phyloP scores from a whole-genome alignment of 1,284 basidiomycete species.

The Microbotryum intermedium region DNA sequence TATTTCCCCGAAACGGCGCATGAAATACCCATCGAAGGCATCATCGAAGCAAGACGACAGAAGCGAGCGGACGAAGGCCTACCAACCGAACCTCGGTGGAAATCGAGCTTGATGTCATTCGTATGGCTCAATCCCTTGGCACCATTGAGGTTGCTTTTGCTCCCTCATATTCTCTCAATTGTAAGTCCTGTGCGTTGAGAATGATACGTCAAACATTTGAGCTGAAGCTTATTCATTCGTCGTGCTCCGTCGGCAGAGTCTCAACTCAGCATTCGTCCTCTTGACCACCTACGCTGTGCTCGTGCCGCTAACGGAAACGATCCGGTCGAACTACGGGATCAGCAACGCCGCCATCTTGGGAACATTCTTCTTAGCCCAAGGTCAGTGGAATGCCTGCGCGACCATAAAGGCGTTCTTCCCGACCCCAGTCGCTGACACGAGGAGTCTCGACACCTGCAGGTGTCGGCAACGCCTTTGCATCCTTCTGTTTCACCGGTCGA shows the following conservation, averaged over 20 bases:
- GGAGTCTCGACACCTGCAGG: constrained; percentile 37
- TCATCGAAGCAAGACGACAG: constrained; percentile 34
- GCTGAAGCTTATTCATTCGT: no score
- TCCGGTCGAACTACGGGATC: constrained; percentile 51
- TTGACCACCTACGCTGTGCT: constrained; percentile 20
- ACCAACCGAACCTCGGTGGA: not conserved
- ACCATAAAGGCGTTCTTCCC: no score
- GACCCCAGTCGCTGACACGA: not conserved
- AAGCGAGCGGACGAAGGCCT: constrained; percentile 14
- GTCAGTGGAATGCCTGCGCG: not conserved
- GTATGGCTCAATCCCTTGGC: constrained; percentile 56
- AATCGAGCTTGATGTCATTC: constrained; percentile 35
- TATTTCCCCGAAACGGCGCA: constrained; percentile 65
- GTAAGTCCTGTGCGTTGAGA: constrained; percentile 42
- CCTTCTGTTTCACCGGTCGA: constrained; percentile 45
- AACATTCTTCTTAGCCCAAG: constrained; percentile 50
- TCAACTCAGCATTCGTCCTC: constrained; percentile 27
- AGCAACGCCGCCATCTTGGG: constrained; percentile 53
- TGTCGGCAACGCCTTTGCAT: constrained; percentile 54
- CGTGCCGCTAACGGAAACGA: constrained; percentile 25
- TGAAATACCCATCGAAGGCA: constrained; percentile 46
- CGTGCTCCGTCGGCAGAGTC: constrained; percentile 2
- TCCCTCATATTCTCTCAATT: constrained; percentile 51
- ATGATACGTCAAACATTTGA: constrained; percentile 8
- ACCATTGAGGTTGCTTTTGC: constrained; percentile 49